These are phyloP conservation scores for Pterocarpus macrocarpus DNA, from an alignment of 306 rosid genomes.

Conservation along the genomic window DNA sequence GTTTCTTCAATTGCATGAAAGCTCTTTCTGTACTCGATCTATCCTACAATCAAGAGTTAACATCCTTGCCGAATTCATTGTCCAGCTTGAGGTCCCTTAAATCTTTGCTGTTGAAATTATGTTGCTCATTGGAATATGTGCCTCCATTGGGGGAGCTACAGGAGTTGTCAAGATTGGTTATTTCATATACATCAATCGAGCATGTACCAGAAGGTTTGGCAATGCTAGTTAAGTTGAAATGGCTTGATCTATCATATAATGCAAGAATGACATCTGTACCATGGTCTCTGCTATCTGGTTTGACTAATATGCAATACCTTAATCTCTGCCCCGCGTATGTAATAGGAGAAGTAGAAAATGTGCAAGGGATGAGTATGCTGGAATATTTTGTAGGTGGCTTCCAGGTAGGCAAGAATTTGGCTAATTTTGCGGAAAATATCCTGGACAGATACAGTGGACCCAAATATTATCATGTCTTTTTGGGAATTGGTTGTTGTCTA, in stretches of 20 bases:
- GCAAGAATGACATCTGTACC: too few relatives aligned
- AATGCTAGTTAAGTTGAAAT: not conserved
- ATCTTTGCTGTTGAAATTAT: not conserved
- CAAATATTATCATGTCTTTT: not conserved
- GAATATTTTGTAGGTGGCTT: not conserved
- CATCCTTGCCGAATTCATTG: constrained; percentile 4
- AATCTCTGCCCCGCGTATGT: not conserved
- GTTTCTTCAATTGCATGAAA: constrained; percentile 18
- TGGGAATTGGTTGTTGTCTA: accelerated
- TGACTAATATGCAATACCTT: not conserved
- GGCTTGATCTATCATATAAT: not conserved
- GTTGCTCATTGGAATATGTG: not conserved
- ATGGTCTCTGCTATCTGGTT: not conserved
- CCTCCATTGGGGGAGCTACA: not conserved
- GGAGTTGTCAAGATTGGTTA: not conserved
- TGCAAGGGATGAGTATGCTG: not conserved
- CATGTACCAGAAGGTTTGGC: not conserved
- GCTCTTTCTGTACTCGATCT: constrained; percentile 2
- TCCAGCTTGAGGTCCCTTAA: constrained; percentile 5
- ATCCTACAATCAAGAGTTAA: not conserved
- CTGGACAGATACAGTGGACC: not conserved
- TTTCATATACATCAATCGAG: not conserved
- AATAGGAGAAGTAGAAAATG: not conserved
- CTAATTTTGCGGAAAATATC: not conserved
- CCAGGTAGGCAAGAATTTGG: not conserved